Evolutionary conservation across 2,329 filamentous ascomycete species (phyloP).

Genomic region (Amauroascus verrucosus): DNA sequence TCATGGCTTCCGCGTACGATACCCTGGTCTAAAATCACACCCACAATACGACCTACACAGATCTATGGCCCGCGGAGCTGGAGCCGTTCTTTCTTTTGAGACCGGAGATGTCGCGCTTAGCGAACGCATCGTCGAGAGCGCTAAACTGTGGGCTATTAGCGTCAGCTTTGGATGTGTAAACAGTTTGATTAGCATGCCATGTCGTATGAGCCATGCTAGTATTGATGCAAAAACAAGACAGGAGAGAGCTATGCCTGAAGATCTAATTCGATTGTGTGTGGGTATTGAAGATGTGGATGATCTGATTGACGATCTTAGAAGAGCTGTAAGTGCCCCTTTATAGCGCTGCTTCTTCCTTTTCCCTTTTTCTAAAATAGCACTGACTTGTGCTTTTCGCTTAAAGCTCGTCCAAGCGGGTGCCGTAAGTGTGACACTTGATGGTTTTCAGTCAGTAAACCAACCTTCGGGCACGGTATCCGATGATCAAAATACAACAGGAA

Average conservation of each 20-base stretch:
- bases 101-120: constrained; percentile 76
- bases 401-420: constrained; percentile 89
- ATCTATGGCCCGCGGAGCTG: constrained; percentile 87
- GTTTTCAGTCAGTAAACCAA: constrained; percentile 54
- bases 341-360: no score
- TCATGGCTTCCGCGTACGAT: constrained; percentile 88
- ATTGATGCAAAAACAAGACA: constrained; percentile 89
- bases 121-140: constrained; percentile 87
- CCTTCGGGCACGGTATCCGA: background rate
- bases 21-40: constrained; percentile 86
- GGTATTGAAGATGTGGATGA: constrained; percentile 91
- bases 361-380: constrained; percentile 1
- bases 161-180: constrained; percentile 98
- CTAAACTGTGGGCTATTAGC: constrained; percentile 85
- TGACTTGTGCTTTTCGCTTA: constrained; percentile 13
- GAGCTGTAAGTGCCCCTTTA: constrained; percentile 58
- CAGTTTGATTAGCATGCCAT: constrained; percentile 97
- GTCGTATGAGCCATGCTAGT: constrained; percentile 97
- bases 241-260: constrained; percentile 88
- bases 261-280: constrained; percentile 89
- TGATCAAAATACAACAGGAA: background rate
- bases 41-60: constrained; percentile 94
- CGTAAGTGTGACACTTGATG: constrained; percentile 73
- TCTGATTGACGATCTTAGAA: constrained; percentile 81
- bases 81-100: constrained; percentile 91